Conservation (phyloP, 495 filamentous ascomycete species). For the Thozetella sp. region DNA sequence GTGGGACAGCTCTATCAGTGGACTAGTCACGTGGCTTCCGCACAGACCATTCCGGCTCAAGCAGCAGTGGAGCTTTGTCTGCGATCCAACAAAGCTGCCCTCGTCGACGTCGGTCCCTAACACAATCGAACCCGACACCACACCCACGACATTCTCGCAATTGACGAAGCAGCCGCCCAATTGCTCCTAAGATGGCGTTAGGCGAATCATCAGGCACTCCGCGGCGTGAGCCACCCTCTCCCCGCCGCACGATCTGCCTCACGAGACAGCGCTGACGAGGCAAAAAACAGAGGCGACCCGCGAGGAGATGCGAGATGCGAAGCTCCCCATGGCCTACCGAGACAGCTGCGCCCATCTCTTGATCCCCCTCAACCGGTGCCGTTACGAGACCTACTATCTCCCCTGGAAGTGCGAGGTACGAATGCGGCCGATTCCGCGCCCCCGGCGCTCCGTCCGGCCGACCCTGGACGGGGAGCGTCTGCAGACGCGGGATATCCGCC, state of each 20-base stretch:
- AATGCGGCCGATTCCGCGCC: conserved; percentile 5
- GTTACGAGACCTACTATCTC: conserved; percentile 87
- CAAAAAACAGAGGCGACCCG: conserved; percentile 64
- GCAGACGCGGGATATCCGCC: too few species aligned
- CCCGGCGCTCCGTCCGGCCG: too few species aligned
- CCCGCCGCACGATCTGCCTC: neutral
- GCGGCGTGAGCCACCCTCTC: conserved; percentile 25
- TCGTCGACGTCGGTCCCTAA: too few species aligned
- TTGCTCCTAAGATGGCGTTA: conserved; percentile 34
- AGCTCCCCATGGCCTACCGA: conserved; percentile 85
- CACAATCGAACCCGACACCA: too few species aligned
- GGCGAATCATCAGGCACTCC: conserved; percentile 29
- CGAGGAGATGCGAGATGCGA: conserved; percentile 90
- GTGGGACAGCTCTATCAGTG: too few species aligned
- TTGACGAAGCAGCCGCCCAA: conserved; percentile 25
- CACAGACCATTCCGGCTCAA: too few species aligned
- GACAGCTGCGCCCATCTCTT: conserved; percentile 93
- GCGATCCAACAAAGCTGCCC: too few species aligned
- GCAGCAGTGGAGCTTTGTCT: too few species aligned
- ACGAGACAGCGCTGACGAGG: neutral
- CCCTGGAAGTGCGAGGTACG: conserved; percentile 98
- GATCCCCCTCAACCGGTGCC: conserved; percentile 94
- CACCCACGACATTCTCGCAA: conserved; percentile 14
- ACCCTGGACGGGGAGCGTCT: too few species aligned
- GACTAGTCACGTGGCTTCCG: too few species aligned